phyloP scores from a whole-genome alignment of 352 stramenopile species.

The Pythium pectinolyticum region DNA sequence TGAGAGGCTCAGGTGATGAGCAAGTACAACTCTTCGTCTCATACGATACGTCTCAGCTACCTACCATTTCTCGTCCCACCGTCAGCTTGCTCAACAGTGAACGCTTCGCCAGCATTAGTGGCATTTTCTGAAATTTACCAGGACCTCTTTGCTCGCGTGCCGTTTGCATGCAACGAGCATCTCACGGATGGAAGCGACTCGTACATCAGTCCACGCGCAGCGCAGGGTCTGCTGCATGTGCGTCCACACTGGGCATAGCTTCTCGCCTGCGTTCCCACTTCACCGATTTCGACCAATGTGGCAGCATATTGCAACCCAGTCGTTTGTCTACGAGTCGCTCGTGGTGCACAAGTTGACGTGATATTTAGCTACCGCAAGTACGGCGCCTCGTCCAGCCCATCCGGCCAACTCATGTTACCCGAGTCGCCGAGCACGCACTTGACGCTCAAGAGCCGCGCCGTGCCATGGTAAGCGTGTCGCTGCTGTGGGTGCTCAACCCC shows the following conservation, averaged over 20 bases:
- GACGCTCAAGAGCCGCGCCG: slow-evolving; percentile 86
- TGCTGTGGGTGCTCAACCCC: slow-evolving; percentile 80
- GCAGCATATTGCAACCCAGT: slow-evolving; percentile 74
- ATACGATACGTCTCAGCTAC: no score
- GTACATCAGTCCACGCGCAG: slow-evolving; percentile 88
- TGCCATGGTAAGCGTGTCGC: slow-evolving; percentile 85
- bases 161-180: slow-evolving; percentile 87
- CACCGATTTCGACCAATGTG: slow-evolving; percentile 87
- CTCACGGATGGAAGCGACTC: slow-evolving; percentile 69
- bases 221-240: slow-evolving; percentile 84
- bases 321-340: slow-evolving; percentile 79
- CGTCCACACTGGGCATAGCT: slow-evolving; percentile 87
- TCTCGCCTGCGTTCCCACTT: slow-evolving; percentile 84
- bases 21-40: no score
- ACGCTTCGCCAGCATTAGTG: no score
- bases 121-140: slow-evolving; percentile 88
- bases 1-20: no score
- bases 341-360: slow-evolving; percentile 89
- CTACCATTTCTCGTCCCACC: no score
- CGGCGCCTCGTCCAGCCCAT: slow-evolving; percentile 88
- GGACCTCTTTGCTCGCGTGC: slow-evolving; percentile 83
- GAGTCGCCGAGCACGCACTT: slow-evolving; percentile 90
- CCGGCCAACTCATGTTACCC: slow-evolving; percentile 89
- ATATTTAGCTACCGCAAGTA: slow-evolving; percentile 91
- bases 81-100: no score